A percentile compares a stretch with the other conserved stretches of the same genome.
Evolutionary conservation across 192 early-diverging fungal species (phyloP).

Genomic region (Coemansia sp.): DNA sequence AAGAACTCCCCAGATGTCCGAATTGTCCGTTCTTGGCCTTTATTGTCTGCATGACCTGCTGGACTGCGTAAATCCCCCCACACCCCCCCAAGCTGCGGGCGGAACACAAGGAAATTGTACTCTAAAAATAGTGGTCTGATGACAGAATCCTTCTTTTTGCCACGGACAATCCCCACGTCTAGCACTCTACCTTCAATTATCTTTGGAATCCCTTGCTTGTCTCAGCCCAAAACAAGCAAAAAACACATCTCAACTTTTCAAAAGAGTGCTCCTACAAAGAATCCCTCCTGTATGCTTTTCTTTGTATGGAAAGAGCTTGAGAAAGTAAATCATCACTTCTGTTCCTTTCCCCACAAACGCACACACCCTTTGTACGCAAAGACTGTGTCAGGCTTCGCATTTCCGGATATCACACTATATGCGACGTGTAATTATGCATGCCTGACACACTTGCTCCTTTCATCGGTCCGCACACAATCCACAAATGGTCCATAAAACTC

Average conservation of each 20-base stretch:
- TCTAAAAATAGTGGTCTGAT: slow-evolving; percentile 3
- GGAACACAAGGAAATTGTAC: background rate
- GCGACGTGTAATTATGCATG: background rate
- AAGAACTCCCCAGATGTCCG: slow-evolving; percentile 3
- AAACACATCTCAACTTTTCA: background rate
- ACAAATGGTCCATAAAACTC: background rate
- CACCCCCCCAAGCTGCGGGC: background rate
- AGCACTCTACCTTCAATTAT: background rate
- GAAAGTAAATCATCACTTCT: background rate
- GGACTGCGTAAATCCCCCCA: background rate
- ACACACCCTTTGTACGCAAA: slow-evolving; percentile 4
- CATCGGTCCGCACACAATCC: background rate
- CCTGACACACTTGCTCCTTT: background rate
- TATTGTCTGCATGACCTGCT: slow-evolving; percentile 2
- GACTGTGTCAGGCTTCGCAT: background rate
- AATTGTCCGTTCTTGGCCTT: background rate
- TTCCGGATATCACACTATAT: slow-evolving; percentile 4
- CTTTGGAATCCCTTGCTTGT: slow-evolving; percentile 6
- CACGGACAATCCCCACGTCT: background rate
- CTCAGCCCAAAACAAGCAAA: slow-evolving; percentile 6
- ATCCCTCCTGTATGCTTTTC: background rate
- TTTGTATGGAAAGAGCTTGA: background rate
- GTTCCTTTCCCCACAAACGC: slow-evolving; percentile 1
- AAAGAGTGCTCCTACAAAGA: slow-evolving; percentile 2
- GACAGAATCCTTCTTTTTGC: background rate